These are phyloP conservation scores for Apiosordaria backusii DNA, from an alignment of 495 filamentous ascomycete species.

Conservation along the genomic window DNA sequence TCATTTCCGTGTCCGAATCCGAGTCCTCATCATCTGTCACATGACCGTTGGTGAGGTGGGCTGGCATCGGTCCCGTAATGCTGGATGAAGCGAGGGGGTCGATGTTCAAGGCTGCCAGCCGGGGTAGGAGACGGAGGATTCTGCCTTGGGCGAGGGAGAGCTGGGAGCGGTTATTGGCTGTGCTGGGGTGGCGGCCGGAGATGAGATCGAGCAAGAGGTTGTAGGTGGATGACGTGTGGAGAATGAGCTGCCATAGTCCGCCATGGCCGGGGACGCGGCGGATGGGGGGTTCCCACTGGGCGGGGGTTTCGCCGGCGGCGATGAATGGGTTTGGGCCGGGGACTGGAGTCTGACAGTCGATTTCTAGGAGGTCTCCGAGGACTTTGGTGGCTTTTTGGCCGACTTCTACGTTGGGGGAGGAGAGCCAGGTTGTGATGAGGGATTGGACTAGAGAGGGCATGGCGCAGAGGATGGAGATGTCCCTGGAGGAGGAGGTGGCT, in stretches of 20 bases:
- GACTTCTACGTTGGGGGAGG: constrained; percentile 65
- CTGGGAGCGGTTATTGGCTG: constrained; percentile 48
- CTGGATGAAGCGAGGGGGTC: constrained; percentile 55
- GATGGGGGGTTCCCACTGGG: constrained; percentile 31
- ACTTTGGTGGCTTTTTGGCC: constrained; percentile 63
- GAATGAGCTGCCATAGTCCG: constrained; percentile 68
- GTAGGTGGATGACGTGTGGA: constrained; percentile 65
- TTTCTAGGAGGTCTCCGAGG: constrained; percentile 65
- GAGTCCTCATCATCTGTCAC: background rate
- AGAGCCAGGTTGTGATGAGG: constrained; percentile 69
- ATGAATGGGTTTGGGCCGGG: constrained; percentile 40
- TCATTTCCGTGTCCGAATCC: background rate
- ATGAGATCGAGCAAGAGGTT: constrained; percentile 59
- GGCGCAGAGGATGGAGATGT: constrained; percentile 65
- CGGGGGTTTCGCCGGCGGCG: constrained; percentile 10
- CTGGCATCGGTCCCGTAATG: constrained; percentile 56
- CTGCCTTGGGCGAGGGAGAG: constrained; percentile 76
- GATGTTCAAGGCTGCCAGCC: constrained; percentile 63
- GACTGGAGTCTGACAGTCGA: constrained; percentile 60
- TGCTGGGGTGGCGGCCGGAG: constrained; percentile 44
- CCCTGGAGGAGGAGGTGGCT: constrained; percentile 55
- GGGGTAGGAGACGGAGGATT: constrained; percentile 65
- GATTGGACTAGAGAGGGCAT: constrained; percentile 58
- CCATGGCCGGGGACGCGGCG: constrained; percentile 55
- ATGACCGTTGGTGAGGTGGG: constrained; percentile 41